A percentile compares a stretch with the other conserved stretches of the same genome.
These are phyloP conservation scores for Magnusiomyces clavatus DNA, from an alignment of 1,139 yeast species.

Conservation along the genomic window DNA sequence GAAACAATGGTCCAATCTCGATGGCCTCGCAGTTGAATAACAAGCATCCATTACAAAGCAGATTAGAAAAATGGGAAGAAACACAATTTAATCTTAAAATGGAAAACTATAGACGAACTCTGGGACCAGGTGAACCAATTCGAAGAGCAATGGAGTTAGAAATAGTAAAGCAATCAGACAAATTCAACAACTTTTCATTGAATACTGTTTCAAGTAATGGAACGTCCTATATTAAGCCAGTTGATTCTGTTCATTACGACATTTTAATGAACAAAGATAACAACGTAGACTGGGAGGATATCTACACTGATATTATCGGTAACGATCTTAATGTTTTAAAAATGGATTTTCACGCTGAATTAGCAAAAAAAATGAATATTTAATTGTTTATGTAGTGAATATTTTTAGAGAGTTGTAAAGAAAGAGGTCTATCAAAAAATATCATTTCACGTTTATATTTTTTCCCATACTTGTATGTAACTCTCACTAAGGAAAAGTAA, in stretches of 20 bases:
- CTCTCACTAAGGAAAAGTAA: slow-evolving; percentile 55
- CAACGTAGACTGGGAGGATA: slow-evolving; percentile 87
- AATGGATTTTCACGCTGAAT: slow-evolving; percentile 54
- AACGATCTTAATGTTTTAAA: slow-evolving; percentile 30
- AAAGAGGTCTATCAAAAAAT: slow-evolving; percentile 35
- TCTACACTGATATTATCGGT: slow-evolving; percentile 44
- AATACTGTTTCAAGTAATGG: slow-evolving; percentile 24
- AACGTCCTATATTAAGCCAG: too few relatives aligned
- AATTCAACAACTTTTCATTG: background rate
- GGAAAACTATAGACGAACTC: slow-evolving; percentile 73
- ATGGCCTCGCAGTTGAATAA: slow-evolving; percentile 65
- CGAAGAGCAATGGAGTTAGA: slow-evolving; percentile 81
- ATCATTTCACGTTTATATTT: slow-evolving; percentile 8
- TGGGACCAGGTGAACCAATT: slow-evolving; percentile 92
- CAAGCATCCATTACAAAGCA: slow-evolving; percentile 79
- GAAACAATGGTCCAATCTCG: slow-evolving; percentile 21
- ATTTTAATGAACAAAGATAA: slow-evolving; percentile 71
- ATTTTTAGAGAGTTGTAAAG: slow-evolving; percentile 64
- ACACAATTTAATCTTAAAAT: slow-evolving; percentile 63
- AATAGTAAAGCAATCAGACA: slow-evolving; percentile 66
- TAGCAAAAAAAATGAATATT: slow-evolving; percentile 49
- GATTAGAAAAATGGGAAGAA: slow-evolving; percentile 72
- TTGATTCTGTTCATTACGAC: slow-evolving; percentile 54
- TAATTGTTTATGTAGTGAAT: slow-evolving; percentile 27
- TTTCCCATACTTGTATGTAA: slow-evolving; percentile 63